Evolutionary conservation across 768 basidiomycete genomes (phyloP), one percentile per base, ranked within the genome.

Genomic region (Tricholoma furcatifolium): DNA sequence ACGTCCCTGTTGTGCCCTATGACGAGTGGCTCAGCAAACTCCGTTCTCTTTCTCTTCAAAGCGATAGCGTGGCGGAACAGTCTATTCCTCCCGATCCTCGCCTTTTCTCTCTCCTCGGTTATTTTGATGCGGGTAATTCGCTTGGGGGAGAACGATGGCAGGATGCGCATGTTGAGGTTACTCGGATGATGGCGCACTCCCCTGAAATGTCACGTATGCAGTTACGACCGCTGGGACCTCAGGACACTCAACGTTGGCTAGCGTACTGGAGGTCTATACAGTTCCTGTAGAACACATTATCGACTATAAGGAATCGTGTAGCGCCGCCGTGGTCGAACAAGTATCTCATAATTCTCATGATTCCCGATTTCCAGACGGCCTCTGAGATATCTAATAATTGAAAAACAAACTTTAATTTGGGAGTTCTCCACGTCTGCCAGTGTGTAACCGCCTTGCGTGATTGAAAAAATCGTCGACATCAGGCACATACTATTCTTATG

Each of bases 251-350:
- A 15, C 41, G 34, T 9, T 59, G 57, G 57, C 6, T 41, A 3
- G 43, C 49, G 6, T 59, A 55, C 30, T 59, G 57, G 57, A 30
- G 6, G 11, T 53, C 51, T 32, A 24, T 40, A 12, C 35, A 36
- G 1, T 46, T 47, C 14, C 31, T 53, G 34, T 50, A 42, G 31
- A 18, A 20, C 20, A 48, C 11, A 17, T 1, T 18, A 18, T 35
- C 4, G 4, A 8, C 30, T 9, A 23, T 15, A 8, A 3, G 11
- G 0, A 21, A 30, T 43, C 14, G 7, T n/a, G n/a, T n/a, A n/a
- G n/a, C n/a, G n/a, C n/a, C n/a, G n/a, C n/a, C n/a, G n/a, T n/a
- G n/a, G n/a, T n/a, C n/a, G n/a, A n/a, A n/a, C n/a, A n/a, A n/a
- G n/a, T n/a, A n/a, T n/a, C n/a, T n/a, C n/a, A n/a, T n/a, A n/a